phyloP scores from a whole-genome alignment of 2,329 filamentous ascomycete species.

The Diplodia intermedia region DNA sequence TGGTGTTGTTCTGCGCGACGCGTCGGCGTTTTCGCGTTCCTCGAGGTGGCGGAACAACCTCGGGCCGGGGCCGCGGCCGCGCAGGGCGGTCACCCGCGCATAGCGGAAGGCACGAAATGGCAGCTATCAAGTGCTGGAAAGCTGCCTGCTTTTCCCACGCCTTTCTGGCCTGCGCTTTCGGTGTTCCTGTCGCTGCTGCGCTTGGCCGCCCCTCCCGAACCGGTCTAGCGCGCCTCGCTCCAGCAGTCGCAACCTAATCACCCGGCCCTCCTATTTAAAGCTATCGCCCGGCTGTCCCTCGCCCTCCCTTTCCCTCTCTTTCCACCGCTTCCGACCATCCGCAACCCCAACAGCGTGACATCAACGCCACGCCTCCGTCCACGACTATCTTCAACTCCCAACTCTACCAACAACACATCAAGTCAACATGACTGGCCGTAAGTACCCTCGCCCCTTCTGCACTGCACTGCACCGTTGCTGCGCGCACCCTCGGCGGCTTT shows the following conservation, averaged over 20 bases:
- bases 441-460: conserved; percentile 40
- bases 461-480: conserved; percentile 27
- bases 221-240: conserved; percentile 28
- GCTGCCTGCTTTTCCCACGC: conserved; percentile 28
- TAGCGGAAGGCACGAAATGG: conserved; percentile 8
- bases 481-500: conserved; percentile 18
- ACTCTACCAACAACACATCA: conserved; percentile 37
- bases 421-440: conserved; percentile 61
- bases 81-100: conserved; percentile 23
- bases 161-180: conserved; percentile 27
- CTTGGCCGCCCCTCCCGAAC: conserved; percentile 27
- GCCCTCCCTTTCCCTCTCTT: conserved; percentile 37
- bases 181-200: conserved; percentile 25
- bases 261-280: conserved; percentile 44
- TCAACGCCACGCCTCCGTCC: conserved; percentile 34
- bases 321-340: conserved; percentile 29
- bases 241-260: conserved; percentile 36
- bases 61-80: neutral
- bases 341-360: conserved; percentile 28
- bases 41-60: conserved; percentile 1
- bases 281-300: conserved; percentile 41
- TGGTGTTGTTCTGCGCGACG: conserved; percentile 7
- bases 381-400: conserved; percentile 37
- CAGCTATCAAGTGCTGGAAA: conserved; percentile 29
- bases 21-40: conserved; percentile 26